Base-by-base conservation (phyloP, 83 land plant genomes). In the Picea abies region DNA sequence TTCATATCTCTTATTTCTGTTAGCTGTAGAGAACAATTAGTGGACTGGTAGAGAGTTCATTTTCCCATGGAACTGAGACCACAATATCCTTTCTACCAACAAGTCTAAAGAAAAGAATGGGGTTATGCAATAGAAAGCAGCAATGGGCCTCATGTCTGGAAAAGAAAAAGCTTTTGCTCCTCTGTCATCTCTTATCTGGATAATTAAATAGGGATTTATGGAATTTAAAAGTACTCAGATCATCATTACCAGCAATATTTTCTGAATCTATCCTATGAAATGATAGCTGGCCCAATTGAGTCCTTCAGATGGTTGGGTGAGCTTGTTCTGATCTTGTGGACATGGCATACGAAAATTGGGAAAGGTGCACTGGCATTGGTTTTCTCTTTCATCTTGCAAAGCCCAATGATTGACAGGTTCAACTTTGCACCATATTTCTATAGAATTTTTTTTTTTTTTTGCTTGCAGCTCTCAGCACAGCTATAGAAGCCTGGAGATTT, bases 401-500 rank as follows among this genome's bases (percentile, higher is more conserved):
- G 17, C 16, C 49, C 47, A 75, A 44, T 75, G 25, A 25, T 75
- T 11, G 26, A 35, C 16, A 8, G 2, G n/a, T 22, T 75, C 20
- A 22, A 47, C 26, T 75, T 75, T 49, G 52, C 23, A 37, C n/a
- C 23, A 47, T 10, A 22, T 49, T 20, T 75, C 4, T 75, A 49
- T 14, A 4, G 52, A 22, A 47, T 10, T 4, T 22, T 75, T 0
- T 12, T 12, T 75, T 47, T 75, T 16, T 75, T 71, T 39, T 71
- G n/a, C n/a, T n/a, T n/a, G 49, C 76, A 75, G 78, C 60, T 75
- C 60, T 75, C 14, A 22, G 29, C 60, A 75, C 60, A 44, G 22
- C 60, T 47, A 75, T 75, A 75, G 60, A 75, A 52, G 78, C 78
- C 26, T 75, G 78, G 78, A 75, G 78, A 49, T 75, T 75, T 60